Base-by-base conservation (phyloP, 148 eudicot genomes). In the Drosera capensis region DNA sequence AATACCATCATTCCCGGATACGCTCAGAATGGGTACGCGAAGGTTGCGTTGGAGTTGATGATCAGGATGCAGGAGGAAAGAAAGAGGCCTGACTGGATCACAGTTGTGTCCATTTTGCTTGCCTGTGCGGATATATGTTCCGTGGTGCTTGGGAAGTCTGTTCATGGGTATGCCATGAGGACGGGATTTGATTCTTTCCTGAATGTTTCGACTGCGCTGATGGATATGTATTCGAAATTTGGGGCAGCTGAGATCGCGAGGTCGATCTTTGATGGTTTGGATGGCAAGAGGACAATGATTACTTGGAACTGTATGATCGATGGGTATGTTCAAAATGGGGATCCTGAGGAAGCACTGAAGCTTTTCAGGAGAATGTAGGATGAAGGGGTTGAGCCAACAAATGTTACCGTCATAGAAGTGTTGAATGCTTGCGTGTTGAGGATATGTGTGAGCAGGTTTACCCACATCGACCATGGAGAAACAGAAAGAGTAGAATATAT, bases 161-260 rank as follows among this genome's bases (percentile, higher is more conserved):
- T 54, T 21, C 58, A 54, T 37, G 36, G 41, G 19, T 54, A 54
- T 24, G 38, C 23, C 5, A 15, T 20, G 16, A 43, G 31, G 23
- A 16, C 7, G 14, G 38, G 28, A 23, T 23, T 54, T 21, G 38
- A 43, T 17, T 29, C 20, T 7, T 20, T 20, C 14, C 31, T 54
- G 5, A 38, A 28, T 22, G n/a, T 54, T 14, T 36, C 16, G 37
- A 54, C 58, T 44, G 24, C 58, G 20, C 23, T 54, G 49, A 21
- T 54, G 22, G 26, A 25, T 23, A 43, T 54, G 58, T 54, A 54
- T 37, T 54, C 58, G n/a, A 54, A 54, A 44, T 54, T 48, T 23
- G 58, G 58, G 1, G 23, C 29, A 18, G 38, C 44, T n/a, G 41
- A 40, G 29, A 38, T 17, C n/a, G 58, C 58, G 14, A 36, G 24